These are phyloP conservation scores for Candolleomyces aberdarensis DNA, from an alignment of 768 basidiomycete species.

Conservation along the genomic window DNA sequence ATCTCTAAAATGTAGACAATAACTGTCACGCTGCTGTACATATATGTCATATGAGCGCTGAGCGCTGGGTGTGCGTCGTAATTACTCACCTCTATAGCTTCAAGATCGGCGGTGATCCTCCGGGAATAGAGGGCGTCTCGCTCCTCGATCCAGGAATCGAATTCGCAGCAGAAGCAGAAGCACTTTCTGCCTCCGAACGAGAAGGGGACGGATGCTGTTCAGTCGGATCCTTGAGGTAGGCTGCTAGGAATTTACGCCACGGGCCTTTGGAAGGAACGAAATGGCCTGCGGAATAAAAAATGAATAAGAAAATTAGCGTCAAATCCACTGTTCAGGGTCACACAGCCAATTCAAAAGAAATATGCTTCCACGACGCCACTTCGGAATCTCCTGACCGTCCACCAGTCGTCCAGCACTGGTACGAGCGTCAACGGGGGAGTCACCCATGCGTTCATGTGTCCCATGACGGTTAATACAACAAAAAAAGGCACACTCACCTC, in stretches of 20 bases:
- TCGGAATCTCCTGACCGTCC: too few species aligned
- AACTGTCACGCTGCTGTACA: too few species aligned
- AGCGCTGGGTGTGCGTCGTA: background rate
- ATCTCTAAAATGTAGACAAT: too few species aligned
- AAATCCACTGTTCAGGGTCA: background rate
- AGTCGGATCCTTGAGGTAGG: constrained; percentile 54
- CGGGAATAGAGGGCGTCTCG: constrained; percentile 10
- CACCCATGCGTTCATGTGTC: too few species aligned
- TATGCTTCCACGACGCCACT: background rate
- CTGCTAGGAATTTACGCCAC: constrained; percentile 70
- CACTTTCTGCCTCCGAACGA: constrained; percentile 1
- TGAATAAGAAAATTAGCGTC: background rate
- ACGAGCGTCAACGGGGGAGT: too few species aligned
- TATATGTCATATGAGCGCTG: too few species aligned
- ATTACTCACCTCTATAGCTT: background rate
- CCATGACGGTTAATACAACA: too few species aligned
- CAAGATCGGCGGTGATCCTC: background rate
- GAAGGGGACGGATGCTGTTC: constrained; percentile 45
- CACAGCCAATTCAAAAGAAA: background rate
- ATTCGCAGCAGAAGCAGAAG: constrained; percentile 2
- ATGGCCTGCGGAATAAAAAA: constrained; percentile 49
- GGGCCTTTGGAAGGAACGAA: constrained; percentile 71
- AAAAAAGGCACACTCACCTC: constrained; percentile 45
- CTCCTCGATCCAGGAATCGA: constrained; percentile 6
- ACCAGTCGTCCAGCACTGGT: too few species aligned